Conservation (phyloP, 345 rosid genomes). For the Cardiospermum halicacabum region DNA sequence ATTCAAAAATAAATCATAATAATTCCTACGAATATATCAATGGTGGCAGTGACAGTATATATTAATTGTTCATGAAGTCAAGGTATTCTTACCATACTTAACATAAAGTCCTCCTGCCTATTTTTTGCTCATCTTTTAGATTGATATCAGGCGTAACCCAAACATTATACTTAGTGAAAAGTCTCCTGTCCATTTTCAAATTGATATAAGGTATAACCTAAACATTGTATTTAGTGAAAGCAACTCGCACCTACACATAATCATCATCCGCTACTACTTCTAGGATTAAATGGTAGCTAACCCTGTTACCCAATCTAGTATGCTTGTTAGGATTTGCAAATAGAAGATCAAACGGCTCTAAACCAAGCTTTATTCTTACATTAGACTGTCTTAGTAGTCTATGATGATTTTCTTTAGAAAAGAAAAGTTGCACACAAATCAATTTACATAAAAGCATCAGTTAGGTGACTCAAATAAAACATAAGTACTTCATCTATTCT, state of each 20-base stretch:
- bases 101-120: conserved; percentile 32
- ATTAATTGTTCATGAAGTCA: conserved; percentile 32
- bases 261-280: conserved; percentile 25
- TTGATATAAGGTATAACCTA: conserved; percentile 43
- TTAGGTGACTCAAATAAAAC: too few relatives aligned
- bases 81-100: conserved; percentile 35
- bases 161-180: too few relatives aligned
- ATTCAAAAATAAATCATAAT: too few relatives aligned
- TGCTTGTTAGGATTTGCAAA: conserved; percentile 36
- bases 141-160: too few relatives aligned
- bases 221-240: conserved; percentile 32
- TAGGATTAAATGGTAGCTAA: conserved; percentile 35
- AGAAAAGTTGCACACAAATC: too few relatives aligned
- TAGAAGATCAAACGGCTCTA: conserved; percentile 26
- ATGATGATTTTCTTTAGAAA: too few relatives aligned
- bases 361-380: conserved; percentile 28
- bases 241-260: conserved; percentile 34
- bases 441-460: too few relatives aligned
- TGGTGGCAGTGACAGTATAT: too few relatives aligned
- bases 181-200: conserved; percentile 43
- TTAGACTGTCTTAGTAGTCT: conserved; percentile 33
- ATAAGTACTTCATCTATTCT: too few relatives aligned
- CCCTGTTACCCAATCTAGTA: conserved; percentile 33
- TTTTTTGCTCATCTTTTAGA: too few relatives aligned
- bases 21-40: too few relatives aligned